Conservation (phyloP, 208 protist species). For the Acanthamoeba lenticulata region DNA sequence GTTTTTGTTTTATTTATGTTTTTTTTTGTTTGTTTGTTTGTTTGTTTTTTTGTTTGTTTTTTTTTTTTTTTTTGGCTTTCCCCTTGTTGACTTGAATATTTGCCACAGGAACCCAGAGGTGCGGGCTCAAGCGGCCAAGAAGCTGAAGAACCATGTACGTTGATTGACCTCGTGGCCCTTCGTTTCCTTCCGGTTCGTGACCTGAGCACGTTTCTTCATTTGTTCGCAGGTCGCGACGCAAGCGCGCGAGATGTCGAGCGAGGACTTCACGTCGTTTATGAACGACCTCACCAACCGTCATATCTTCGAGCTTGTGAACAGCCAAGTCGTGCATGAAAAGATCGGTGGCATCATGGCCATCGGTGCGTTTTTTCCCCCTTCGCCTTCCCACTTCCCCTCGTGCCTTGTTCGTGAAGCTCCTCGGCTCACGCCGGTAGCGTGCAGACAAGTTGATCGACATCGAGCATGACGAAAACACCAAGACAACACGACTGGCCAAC, state of each 20-base stretch:
- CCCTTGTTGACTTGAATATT: not conserved
- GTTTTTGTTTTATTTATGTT: not conserved
- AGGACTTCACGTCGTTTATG: constrained; percentile 81
- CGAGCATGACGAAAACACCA: constrained; percentile 78
- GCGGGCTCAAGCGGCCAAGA: constrained; percentile 8
- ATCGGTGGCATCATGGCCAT: constrained; percentile 87
- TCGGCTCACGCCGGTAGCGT: no score
- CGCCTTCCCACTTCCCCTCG: not conserved
- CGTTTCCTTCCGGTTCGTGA: not conserved
- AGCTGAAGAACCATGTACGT: constrained; percentile 53
- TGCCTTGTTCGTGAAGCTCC: no score
- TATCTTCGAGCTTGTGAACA: constrained; percentile 85
- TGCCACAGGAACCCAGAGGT: constrained; percentile 41
- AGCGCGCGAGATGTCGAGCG: constrained; percentile 78
- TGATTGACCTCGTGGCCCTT: no score
- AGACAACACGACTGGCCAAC: constrained; percentile 83
- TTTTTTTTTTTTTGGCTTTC: no score
- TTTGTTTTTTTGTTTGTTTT: no score
- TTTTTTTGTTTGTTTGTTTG: no score
- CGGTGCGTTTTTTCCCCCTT: no score
- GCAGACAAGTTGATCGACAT: constrained; percentile 78
- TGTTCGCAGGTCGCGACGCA: constrained; percentile 70
- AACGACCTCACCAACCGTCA: constrained; percentile 80
- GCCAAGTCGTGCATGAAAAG: constrained; percentile 81
- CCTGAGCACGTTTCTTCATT: no score